phyloP scores from a whole-genome alignment of 495 filamentous ascomycete species.

The Talaromyces wortmannii region DNA sequence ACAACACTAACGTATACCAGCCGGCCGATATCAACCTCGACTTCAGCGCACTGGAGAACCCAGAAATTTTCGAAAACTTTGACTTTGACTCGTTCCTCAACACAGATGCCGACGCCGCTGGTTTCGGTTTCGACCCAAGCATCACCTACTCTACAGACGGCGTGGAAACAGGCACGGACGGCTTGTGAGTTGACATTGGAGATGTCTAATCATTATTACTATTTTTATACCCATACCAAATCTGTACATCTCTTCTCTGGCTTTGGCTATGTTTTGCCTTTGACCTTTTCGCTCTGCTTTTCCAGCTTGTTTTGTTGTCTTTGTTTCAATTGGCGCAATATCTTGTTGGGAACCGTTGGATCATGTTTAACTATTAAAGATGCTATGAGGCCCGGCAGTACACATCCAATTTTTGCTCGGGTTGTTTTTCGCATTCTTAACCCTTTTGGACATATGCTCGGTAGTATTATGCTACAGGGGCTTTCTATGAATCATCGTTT shows the following conservation, averaged over 20 bases:
- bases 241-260: slow-evolving; percentile 31
- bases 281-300: slow-evolving; percentile 7
- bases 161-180: slow-evolving; percentile 47
- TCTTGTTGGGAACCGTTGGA: neutral
- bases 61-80: slow-evolving; percentile 80
- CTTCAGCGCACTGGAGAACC: slow-evolving; percentile 52
- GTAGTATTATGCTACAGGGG: too few relatives aligned
- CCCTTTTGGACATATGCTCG: too few relatives aligned
- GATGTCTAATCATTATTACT: slow-evolving; percentile 25
- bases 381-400: neutral
- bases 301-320: slow-evolving; percentile 11
- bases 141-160: slow-evolving; percentile 34
- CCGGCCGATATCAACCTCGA: slow-evolving; percentile 45
- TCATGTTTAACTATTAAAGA: neutral
- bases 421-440: too few relatives aligned
- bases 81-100: slow-evolving; percentile 94
- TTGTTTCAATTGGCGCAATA: neutral
- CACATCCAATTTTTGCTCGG: neutral
- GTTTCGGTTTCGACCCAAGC: slow-evolving; percentile 45
- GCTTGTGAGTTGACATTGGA: slow-evolving; percentile 33
- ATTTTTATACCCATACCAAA: slow-evolving; percentile 38
- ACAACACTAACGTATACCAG: slow-evolving; percentile 7
- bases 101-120: slow-evolving; percentile 44
- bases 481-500: too few relatives aligned
- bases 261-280: slow-evolving; percentile 6